Conservation (phyloP, 306 rosid species). For the Calophaca sinica region DNA sequence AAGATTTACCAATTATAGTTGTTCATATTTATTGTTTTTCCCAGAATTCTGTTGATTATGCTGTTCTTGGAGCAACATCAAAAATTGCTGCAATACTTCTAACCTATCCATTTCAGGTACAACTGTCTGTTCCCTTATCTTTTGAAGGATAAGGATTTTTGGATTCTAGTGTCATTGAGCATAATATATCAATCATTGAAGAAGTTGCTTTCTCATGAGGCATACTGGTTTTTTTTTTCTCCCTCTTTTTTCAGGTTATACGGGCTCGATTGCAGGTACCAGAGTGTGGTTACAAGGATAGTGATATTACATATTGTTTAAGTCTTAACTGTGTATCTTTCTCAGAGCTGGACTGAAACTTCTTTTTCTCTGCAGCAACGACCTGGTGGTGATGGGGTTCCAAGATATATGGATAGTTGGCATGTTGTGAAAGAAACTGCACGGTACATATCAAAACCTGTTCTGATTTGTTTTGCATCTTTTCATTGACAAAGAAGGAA, state of each 20-base stretch:
- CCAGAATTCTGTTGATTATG: conserved; percentile 88
- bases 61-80: conserved; percentile 78
- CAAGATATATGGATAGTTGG: conserved; percentile 63
- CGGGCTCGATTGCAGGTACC: conserved; percentile 60
- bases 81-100: conserved; percentile 70
- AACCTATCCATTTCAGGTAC: conserved; percentile 93
- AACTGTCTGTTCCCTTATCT: conserved; percentile 12
- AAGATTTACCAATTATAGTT: neutral
- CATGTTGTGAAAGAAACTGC: conserved; percentile 62
- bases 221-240: neutral
- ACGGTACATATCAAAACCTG: conserved; percentile 45
- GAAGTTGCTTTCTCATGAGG: conserved; percentile 37
- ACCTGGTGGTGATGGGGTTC: conserved; percentile 73
- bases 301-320: conserved; percentile 11
- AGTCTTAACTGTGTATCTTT: conserved; percentile 25
- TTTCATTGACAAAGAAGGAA: conserved; percentile 9
- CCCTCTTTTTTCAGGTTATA: conserved; percentile 53
- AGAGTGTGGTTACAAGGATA: conserved; percentile 30
- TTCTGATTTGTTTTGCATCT: conserved; percentile 31
- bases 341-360: conserved; percentile 39
- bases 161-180: conserved; percentile 37
- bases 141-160: conserved; percentile 39
- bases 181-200: conserved; percentile 41
- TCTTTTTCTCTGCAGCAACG: conserved; percentile 77
- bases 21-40: conserved; percentile 12